Conservation (phyloP, 345 rosid genomes). For the Lepidium aucheri region DNA sequence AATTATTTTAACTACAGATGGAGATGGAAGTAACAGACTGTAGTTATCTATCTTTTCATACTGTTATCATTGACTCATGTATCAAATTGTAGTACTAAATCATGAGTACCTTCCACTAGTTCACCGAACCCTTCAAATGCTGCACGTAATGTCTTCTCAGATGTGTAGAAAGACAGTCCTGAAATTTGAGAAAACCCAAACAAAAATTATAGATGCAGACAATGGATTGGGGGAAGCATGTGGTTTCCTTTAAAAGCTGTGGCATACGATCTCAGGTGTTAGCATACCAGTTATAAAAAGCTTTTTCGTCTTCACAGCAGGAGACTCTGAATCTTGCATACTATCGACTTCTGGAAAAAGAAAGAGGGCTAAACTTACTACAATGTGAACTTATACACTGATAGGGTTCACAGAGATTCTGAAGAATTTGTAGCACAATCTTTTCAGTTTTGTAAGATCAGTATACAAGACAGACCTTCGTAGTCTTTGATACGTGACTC, state of each 20-base stretch:
- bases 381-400: background rate
- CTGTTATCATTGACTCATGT: background rate
- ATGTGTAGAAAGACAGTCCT: conserved; percentile 94
- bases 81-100: background rate
- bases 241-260: background rate
- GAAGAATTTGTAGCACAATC: background rate
- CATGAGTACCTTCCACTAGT: conserved; percentile 63
- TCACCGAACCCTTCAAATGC: conserved; percentile 91
- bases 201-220: background rate
- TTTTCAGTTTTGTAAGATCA: background rate
- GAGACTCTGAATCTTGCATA: conserved; percentile 21
- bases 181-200: conserved; percentile 1
- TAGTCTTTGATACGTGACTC: conserved; percentile 63
- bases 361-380: conserved; percentile 1
- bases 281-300: conserved; percentile 83
- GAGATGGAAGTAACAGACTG: background rate
- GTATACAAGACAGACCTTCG: conserved; percentile 41
- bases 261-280: background rate
- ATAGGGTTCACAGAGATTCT: background rate
- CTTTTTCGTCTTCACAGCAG: conserved; percentile 59
- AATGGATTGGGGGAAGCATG: background rate
- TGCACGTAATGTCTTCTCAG: conserved; percentile 83
- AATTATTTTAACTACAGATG: conserved; percentile 62
- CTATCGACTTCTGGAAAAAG: background rate
- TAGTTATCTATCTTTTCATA: background rate